phyloP scores from a whole-genome alignment of 1,139 yeast species.

The Zygosaccharomyces pseudobailii region DNA sequence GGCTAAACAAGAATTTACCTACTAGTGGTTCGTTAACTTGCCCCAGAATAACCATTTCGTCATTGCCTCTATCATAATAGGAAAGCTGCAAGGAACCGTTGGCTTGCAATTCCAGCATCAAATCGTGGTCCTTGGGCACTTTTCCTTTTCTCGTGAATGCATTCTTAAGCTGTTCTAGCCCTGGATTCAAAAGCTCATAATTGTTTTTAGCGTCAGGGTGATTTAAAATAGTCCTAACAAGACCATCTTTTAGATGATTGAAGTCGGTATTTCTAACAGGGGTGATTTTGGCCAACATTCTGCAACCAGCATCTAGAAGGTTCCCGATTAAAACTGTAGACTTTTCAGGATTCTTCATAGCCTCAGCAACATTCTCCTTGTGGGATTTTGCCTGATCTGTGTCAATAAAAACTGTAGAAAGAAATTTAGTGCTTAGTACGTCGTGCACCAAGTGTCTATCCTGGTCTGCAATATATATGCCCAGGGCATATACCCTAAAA shows the following conservation, averaged over 20 bases:
- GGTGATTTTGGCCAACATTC: constrained; percentile 66
- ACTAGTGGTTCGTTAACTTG: constrained; percentile 47
- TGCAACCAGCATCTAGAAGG: constrained; percentile 55
- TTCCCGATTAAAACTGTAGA: constrained; percentile 52
- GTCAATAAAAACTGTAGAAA: constrained; percentile 35
- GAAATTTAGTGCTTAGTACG: constrained; percentile 42
- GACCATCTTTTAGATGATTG: constrained; percentile 83
- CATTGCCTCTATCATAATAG: constrained; percentile 38
- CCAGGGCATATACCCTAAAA: constrained; percentile 86
- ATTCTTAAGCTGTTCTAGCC: constrained; percentile 52
- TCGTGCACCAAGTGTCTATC: constrained; percentile 47
- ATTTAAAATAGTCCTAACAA: constrained; percentile 56
- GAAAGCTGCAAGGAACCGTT: constrained; percentile 45
- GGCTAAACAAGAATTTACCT: constrained; percentile 49
- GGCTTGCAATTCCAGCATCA: constrained; percentile 46
- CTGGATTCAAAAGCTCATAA: constrained; percentile 40
- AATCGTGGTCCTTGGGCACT: constrained; percentile 57
- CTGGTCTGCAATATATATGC: constrained; percentile 62
- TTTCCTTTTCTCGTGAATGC: constrained; percentile 53
- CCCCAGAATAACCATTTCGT: constrained; percentile 40
- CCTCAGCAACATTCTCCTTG: constrained; percentile 49
- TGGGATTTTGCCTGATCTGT: constrained; percentile 33
- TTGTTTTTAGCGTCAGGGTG: constrained; percentile 35
- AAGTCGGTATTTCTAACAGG: constrained; percentile 90
- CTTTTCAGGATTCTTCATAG: constrained; percentile 53